Conservation (phyloP, 139 green algal species). For the Axilococcus clingmanii region DNA sequence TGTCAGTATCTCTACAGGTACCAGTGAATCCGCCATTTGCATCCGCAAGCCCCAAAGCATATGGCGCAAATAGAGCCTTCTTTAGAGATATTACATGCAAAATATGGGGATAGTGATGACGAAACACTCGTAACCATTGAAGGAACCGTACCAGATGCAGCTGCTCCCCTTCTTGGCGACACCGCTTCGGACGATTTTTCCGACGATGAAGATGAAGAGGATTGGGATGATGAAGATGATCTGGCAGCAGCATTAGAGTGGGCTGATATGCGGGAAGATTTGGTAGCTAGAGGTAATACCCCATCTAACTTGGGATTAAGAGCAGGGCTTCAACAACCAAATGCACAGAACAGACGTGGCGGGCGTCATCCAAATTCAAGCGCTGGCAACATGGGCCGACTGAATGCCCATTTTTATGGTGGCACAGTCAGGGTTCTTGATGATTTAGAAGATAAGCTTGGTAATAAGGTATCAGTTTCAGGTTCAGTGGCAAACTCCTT, state of each 20-base stretch:
- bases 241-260: constrained; percentile 53
- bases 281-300: constrained; percentile 9
- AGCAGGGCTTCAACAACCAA: no score
- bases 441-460: constrained; percentile 40
- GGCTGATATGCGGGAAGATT: constrained; percentile 52
- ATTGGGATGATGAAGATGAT: constrained; percentile 35
- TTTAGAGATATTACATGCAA: neutral
- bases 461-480: constrained; percentile 2
- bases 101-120: constrained; percentile 11
- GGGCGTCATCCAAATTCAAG: constrained; percentile 7
- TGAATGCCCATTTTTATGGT: constrained; percentile 38
- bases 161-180: neutral
- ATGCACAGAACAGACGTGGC: no score
- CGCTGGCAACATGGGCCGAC: constrained; percentile 38
- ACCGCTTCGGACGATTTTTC: neutral
- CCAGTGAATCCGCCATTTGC: no score
- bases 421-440: constrained; percentile 19
- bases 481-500: neutral
- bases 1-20: no score
- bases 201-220: constrained; percentile 14
- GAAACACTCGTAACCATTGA: neutral
- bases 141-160: neutral
- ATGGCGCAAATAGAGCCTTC: no score
- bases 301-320: no score
- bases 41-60: no score